Base-by-base conservation (phyloP, 177 flowering plant genomes). In the Tripterygium wilfordii region DNA sequence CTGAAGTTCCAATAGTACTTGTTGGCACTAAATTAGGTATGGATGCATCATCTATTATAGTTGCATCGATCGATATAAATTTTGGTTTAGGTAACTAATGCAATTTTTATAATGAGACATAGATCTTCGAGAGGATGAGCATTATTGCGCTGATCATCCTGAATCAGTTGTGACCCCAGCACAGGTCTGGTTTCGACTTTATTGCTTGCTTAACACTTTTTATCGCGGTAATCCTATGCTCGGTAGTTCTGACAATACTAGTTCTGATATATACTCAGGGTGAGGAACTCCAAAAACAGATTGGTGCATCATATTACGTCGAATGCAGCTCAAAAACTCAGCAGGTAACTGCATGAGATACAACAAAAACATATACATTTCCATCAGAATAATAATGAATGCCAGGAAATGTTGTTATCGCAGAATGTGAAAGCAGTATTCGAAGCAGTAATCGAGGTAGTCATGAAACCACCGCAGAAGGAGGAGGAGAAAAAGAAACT, bases 311-410 rank as follows among this genome's bases (percentile, higher is more conserved):
- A 25, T 82, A 77, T 61, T 92, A 92, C 57, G 63, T 86, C 10
- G 98, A 92, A 56, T 92, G 98, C 80, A 92, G 98, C 80, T 92
- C 98, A 33, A 92, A 88, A 75, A 92, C 98, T 56, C 98, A 92
- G 69, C 98, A 88, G 92, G 98, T 88, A n/a, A n/a, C n/a, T n/a
- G n/a, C n/a, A n/a, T n/a, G n/a, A n/a, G n/a, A n/a, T n/a, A n/a
- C n/a, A 60, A 15, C 1, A 1, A 10, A 19, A 0, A 31, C n/a
- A n/a, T n/a, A n/a, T n/a, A n/a, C n/a, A n/a, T n/a, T n/a, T n/a
- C n/a, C n/a, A n/a, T n/a, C n/a, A n/a, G n/a, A n/a, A n/a, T n/a
- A n/a, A n/a, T n/a, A n/a, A n/a, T n/a, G n/a, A 18, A 42, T 10
- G 14, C 5, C 14, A 14, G n/a, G 3, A n/a, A 17, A 2, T n/a